phyloP scores from a whole-genome alignment of 2,329 filamentous ascomycete species.

The Fusarium redolens region DNA sequence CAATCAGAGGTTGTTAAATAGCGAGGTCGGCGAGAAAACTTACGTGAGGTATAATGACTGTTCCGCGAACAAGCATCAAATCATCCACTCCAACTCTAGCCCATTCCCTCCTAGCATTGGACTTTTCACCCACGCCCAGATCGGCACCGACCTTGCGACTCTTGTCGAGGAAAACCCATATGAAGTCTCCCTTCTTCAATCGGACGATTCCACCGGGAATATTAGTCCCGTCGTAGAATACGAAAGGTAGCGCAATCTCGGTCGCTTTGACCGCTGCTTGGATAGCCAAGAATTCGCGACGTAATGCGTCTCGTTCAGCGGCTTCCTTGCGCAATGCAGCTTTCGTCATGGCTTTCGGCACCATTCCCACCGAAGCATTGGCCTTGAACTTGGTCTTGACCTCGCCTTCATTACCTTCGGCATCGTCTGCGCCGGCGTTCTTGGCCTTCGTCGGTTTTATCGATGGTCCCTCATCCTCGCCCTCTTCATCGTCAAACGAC shows the following conservation, averaged over 20 bases:
- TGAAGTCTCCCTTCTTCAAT: slow-evolving; percentile 91
- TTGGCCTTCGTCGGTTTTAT: slow-evolving; percentile 49
- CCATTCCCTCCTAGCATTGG: slow-evolving; percentile 82
- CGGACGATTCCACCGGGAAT: slow-evolving; percentile 85
- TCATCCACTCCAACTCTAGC: slow-evolving; percentile 95
- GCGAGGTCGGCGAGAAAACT: slow-evolving; percentile 53
- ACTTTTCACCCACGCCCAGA: slow-evolving; percentile 76
- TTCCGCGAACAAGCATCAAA: slow-evolving; percentile 89
- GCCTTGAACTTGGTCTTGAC: slow-evolving; percentile 64
- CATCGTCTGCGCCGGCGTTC: slow-evolving; percentile 51
- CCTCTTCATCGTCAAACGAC: slow-evolving; percentile 79
- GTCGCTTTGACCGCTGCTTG: slow-evolving; percentile 90
- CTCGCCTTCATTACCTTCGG: slow-evolving; percentile 41
- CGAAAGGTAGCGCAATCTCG: slow-evolving; percentile 91
- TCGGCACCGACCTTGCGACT: slow-evolving; percentile 91
- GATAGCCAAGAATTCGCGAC: slow-evolving; percentile 83
- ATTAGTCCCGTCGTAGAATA: slow-evolving; percentile 96
- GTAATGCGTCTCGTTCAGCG: slow-evolving; percentile 79
- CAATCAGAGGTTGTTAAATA: slow-evolving; percentile 32
- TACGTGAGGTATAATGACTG: slow-evolving; percentile 94
- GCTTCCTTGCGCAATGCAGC: slow-evolving; percentile 82
- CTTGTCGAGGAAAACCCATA: slow-evolving; percentile 94
- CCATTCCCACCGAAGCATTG: slow-evolving; percentile 69
- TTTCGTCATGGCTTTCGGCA: slow-evolving; percentile 78
- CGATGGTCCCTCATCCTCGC: slow-evolving; percentile 61